Conservation (phyloP, 768 basidiomycete species). For the Tricholoma sp. region DNA sequence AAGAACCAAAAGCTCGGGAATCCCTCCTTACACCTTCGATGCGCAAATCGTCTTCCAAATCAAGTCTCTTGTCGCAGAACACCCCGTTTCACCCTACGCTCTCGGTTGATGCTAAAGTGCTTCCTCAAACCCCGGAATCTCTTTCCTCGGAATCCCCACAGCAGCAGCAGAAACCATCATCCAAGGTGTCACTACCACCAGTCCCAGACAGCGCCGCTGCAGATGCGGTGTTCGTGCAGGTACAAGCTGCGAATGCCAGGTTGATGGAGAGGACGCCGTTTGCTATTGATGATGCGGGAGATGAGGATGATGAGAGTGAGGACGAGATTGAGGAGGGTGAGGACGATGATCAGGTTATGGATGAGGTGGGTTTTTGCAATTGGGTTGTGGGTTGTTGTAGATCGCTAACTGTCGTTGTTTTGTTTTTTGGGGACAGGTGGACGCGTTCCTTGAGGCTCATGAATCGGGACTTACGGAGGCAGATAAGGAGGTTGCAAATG, state of each 20-base stretch:
- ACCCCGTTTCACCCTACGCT: no score
- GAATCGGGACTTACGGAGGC: constrained; percentile 75
- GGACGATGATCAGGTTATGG: constrained; percentile 73
- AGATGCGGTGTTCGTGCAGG: constrained; percentile 41
- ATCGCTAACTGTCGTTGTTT: not conserved
- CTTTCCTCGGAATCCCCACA: no score
- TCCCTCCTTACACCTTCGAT: constrained; percentile 72
- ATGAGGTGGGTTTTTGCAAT: constrained; percentile 52
- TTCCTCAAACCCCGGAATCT: no score
- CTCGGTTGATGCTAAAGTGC: no score
- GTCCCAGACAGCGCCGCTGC: constrained; percentile 32
- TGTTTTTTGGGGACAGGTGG: constrained; percentile 47
- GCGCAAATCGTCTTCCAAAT: constrained; percentile 53
- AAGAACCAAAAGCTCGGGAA: constrained; percentile 87
- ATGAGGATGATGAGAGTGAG: constrained; percentile 61
- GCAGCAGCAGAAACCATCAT: no score
- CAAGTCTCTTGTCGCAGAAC: constrained; percentile 30
- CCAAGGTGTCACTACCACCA: no score
- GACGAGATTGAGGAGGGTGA: constrained; percentile 32
- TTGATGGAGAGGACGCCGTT: constrained; percentile 92
- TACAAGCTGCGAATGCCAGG: constrained; percentile 74
- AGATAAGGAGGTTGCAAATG: constrained; percentile 73
- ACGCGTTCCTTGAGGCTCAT: constrained; percentile 68
- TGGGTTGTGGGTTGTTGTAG: no score
- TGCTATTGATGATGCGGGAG: constrained; percentile 93